phyloP scores from a whole-genome alignment of 345 rosid genomes.

The Carallia brachiata region DNA sequence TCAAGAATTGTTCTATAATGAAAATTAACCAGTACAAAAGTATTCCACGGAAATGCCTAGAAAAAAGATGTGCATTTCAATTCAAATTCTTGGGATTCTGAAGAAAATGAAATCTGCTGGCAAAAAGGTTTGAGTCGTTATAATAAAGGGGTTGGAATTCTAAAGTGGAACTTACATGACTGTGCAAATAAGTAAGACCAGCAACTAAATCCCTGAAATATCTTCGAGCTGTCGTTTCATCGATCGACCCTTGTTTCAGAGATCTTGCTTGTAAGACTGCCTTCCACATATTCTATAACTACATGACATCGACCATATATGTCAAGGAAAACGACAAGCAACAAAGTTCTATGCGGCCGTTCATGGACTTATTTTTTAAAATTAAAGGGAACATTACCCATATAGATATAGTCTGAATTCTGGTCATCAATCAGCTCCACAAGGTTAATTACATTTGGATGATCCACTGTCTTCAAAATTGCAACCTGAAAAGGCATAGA shows the following conservation, averaged over 20 bases:
- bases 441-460: slow-evolving; percentile 14
- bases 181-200: background rate
- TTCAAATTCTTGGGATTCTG: too few relatives aligned
- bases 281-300: background rate
- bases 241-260: background rate
- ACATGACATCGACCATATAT: background rate
- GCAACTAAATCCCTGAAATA: background rate
- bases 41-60: too few relatives aligned
- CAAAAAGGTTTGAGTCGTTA: too few relatives aligned
- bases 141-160: too few relatives aligned
- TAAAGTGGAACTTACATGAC: background rate
- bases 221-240: background rate
- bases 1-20: too few relatives aligned
- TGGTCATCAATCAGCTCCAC: slow-evolving; percentile 19
- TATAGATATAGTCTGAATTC: slow-evolving; percentile 15
- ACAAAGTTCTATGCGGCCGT: background rate
- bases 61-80: too few relatives aligned
- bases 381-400: slow-evolving; percentile 10
- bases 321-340: background rate
- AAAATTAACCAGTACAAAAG: too few relatives aligned
- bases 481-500: background rate
- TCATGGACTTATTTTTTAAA: background rate
- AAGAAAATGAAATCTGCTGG: too few relatives aligned
- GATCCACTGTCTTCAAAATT: slow-evolving; percentile 19
- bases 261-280: background rate